Evolutionary conservation across 139 green algal genomes (phyloP).

Genomic region (Yamagishiella unicocca): DNA sequence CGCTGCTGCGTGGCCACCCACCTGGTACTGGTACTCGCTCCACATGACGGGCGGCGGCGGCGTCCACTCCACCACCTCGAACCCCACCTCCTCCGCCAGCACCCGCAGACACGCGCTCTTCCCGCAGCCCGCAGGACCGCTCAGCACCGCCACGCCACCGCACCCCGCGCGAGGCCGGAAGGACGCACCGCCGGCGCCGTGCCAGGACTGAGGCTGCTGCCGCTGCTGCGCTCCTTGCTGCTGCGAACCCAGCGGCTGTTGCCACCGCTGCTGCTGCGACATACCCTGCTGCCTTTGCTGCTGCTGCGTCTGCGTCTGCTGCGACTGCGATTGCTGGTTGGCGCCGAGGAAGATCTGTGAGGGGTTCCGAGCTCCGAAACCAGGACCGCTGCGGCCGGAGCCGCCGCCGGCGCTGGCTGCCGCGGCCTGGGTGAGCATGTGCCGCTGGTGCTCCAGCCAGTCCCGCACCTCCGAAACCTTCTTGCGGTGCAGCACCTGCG

Average conservation of each 20-base stretch:
- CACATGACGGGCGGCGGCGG: conserved; percentile 74
- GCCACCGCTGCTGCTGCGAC: neutral
- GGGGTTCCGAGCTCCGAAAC: neutral
- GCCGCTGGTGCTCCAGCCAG: conserved; percentile 71
- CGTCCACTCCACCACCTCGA: conserved; percentile 79
- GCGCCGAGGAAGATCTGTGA: too few species aligned
- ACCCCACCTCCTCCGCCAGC: conserved; percentile 68
- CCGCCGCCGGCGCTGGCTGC: neutral
- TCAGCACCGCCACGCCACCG: conserved; percentile 39
- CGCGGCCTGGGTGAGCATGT: neutral
- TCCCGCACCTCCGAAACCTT: conserved; percentile 77
- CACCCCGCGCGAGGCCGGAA: neutral
- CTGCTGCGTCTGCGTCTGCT: neutral
- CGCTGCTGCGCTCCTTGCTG: neutral
- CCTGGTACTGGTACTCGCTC: conserved; percentile 71
- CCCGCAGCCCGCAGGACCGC: conserved; percentile 79
- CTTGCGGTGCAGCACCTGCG: conserved; percentile 71
- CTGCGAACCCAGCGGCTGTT: neutral
- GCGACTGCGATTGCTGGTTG: neutral
- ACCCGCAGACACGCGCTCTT: conserved; percentile 74
- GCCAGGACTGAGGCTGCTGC: neutral
- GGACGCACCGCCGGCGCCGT: neutral
- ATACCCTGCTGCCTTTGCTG: neutral
- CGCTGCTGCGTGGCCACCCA: too few species aligned
- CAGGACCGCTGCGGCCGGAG: neutral